A percentile compares a stretch with the other conserved stretches of the same genome.
These are phyloP conservation scores for Chrysanthemum lavandulifolium DNA, from an alignment of 129 eudicot genomes.

Conservation along the genomic window DNA sequence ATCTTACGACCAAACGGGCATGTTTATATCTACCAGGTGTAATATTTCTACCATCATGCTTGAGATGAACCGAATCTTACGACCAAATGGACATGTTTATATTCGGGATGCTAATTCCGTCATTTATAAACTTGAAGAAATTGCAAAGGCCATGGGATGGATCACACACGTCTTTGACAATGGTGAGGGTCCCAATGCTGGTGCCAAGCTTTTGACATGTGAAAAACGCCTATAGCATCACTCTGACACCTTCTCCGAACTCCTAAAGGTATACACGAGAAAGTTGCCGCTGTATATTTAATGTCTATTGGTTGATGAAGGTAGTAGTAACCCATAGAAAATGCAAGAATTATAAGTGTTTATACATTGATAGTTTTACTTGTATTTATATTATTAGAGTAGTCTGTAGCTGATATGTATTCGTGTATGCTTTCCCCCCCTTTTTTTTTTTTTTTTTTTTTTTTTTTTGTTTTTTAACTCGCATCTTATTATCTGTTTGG, in stretches of 20 bases:
- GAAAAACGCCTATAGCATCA: conserved; percentile 56
- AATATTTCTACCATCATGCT: conserved; percentile 72
- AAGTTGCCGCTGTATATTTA: conserved; percentile 9
- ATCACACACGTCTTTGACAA: conserved; percentile 50
- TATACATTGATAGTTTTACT: not conserved
- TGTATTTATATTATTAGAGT: conserved; percentile 16
- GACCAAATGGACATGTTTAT: conserved; percentile 76
- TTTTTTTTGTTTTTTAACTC: too few relatives aligned
- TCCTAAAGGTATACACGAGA: not conserved
- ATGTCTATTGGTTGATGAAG: conserved; percentile 14
- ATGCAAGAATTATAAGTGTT: not conserved
- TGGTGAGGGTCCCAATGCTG: conserved; percentile 83
- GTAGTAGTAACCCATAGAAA: not conserved
- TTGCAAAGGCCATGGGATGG: conserved; percentile 83
- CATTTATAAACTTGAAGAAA: conserved; percentile 53
- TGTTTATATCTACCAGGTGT: conserved; percentile 44
- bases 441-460: too few relatives aligned
- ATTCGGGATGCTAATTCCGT: conserved; percentile 59
- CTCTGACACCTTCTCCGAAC: not conserved
- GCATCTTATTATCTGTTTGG: not conserved
- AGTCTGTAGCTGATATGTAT: not conserved
- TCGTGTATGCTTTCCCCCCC: conserved; percentile 1
- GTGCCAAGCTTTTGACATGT: conserved; percentile 71
- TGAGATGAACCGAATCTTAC: conserved; percentile 70
- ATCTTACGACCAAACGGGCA: too few relatives aligned